These are phyloP conservation scores for Nicotiana noctiflora DNA, from an alignment of 257 asterid genomes.

Conservation along the genomic window DNA sequence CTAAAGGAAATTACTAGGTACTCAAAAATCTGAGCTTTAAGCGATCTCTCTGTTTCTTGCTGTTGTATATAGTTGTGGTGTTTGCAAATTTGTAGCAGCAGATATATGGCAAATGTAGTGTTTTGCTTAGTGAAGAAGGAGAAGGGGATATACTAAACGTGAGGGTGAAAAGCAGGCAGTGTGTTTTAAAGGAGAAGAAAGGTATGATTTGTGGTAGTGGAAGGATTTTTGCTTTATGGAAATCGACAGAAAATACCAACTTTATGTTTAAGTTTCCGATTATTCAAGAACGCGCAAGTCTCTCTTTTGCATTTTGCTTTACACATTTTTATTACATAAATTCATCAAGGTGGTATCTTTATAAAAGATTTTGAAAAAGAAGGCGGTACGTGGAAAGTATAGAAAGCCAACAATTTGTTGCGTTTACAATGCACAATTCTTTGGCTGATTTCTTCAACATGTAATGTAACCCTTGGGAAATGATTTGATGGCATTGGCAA, in stretches of 20 bases:
- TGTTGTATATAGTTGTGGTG: background rate
- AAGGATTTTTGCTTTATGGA: constrained; percentile 39
- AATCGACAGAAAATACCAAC: constrained; percentile 8
- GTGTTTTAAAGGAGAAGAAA: constrained; percentile 42
- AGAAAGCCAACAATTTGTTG: constrained; percentile 1
- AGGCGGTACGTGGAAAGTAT: constrained; percentile 1
- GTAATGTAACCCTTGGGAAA: background rate
- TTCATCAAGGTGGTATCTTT: constrained; percentile 2
- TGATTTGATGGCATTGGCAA: background rate
- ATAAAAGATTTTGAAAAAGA: background rate
- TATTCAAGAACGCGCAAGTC: background rate
- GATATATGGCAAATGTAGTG: constrained; percentile 8
- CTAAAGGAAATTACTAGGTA: background rate
- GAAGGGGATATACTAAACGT: constrained; percentile 49
- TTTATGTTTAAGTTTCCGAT: constrained; percentile 18
- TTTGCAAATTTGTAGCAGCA: constrained; percentile 1
- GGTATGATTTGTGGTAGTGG: constrained; percentile 40
- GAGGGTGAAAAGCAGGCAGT: constrained; percentile 28
- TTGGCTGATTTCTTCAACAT: background rate
- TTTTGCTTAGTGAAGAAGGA: constrained; percentile 61
- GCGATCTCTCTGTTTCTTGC: background rate
- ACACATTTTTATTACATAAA: background rate
- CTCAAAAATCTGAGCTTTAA: background rate
- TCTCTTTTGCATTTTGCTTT: background rate
- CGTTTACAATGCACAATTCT: background rate